These are phyloP conservation scores for Psilocybe tampanensis DNA, from an alignment of 768 basidiomycete genomes.

Conservation along the genomic window DNA sequence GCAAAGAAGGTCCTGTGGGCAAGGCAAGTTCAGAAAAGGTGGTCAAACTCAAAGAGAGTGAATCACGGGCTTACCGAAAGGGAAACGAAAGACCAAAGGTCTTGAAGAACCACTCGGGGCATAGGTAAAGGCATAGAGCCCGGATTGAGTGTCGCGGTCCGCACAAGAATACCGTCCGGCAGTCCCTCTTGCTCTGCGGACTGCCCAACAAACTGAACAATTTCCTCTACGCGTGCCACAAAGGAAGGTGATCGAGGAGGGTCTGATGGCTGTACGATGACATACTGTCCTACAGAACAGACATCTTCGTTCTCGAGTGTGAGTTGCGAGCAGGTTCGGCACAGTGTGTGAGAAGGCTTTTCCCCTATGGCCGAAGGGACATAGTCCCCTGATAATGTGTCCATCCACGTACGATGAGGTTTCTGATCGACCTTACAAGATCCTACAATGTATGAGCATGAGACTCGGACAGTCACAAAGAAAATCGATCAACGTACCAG, in stretches of 20 bases:
- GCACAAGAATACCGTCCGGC: constrained; percentile 4
- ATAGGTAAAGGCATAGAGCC: neutral
- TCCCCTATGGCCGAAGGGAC: neutral
- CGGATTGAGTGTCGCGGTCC: neutral
- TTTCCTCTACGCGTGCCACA: neutral
- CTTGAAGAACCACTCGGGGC: neutral
- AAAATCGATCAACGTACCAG: too few species aligned
- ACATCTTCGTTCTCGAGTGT: constrained; percentile 2
- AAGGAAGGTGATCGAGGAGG: neutral
- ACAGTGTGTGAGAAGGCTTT: neutral
- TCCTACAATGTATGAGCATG: too few species aligned
- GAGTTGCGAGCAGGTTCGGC: neutral
- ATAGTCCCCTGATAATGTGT: neutral
- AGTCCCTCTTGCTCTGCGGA: neutral
- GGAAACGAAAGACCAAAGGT: neutral
- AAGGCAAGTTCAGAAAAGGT: too few species aligned
- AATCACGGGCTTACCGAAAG: too few species aligned
- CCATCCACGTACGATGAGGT: neutral
- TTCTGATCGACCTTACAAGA: too few species aligned
- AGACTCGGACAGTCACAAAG: too few species aligned
- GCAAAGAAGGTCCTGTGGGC: constrained; percentile 22
- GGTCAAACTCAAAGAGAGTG: too few species aligned
- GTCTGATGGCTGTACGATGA: constrained; percentile 1
- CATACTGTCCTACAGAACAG: constrained; percentile 5
- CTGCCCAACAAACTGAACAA: constrained; percentile 1